Evolutionary conservation across 2,329 filamentous ascomycete species (phyloP).

Genomic region (Ascochyta pisi): DNA sequence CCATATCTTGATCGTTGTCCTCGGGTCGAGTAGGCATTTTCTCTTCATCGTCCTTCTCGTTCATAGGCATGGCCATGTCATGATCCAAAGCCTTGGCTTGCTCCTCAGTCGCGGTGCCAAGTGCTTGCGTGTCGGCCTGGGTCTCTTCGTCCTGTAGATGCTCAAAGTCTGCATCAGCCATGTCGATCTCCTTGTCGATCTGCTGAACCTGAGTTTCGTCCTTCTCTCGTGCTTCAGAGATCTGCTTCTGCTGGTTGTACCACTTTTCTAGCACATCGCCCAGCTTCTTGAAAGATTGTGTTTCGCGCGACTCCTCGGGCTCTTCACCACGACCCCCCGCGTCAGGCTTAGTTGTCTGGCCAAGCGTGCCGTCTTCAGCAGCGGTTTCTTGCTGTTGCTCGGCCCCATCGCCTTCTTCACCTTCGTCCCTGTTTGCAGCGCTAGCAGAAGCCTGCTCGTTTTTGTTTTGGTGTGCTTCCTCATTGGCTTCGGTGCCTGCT

Average conservation of each 20-base stretch:
- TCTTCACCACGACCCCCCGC: constrained; percentile 47
- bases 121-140: constrained; percentile 84
- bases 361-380: constrained; percentile 66
- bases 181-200: constrained; percentile 68
- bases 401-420: constrained; percentile 69
- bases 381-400: constrained; percentile 69
- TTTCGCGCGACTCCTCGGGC: constrained; percentile 52
- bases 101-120: constrained; percentile 87
- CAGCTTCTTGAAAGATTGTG: constrained; percentile 88
- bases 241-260: constrained; percentile 88
- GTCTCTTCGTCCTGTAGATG: constrained; percentile 86
- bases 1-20: constrained; percentile 37
- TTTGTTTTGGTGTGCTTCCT: constrained; percentile 60
- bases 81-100: constrained; percentile 87
- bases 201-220: constrained; percentile 59
- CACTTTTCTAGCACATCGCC: constrained; percentile 92
- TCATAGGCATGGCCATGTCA: constrained; percentile 80
- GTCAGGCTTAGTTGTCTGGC: constrained; percentile 45
- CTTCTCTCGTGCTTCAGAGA: constrained; percentile 59
- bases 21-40: constrained; percentile 43
- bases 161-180: constrained; percentile 85
- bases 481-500: constrained; percentile 69
- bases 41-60: constrained; percentile 58
- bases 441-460: constrained; percentile 65
- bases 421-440: constrained; percentile 68